Base-by-base conservation (phyloP, 108 stramenopile species). In the Nannochloropsis gaditana region DNA sequence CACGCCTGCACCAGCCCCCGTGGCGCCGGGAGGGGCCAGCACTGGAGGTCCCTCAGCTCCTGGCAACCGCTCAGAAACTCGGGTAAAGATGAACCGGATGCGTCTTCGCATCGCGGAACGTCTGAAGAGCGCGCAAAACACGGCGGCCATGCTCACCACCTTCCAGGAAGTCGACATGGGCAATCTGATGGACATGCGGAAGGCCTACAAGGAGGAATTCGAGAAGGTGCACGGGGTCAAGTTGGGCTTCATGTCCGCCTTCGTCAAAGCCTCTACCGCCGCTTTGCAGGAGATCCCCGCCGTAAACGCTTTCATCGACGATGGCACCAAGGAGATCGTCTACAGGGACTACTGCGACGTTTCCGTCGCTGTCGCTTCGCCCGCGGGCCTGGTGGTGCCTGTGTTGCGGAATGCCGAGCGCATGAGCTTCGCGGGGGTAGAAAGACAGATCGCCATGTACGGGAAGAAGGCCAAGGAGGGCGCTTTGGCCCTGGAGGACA, bases 111-210 rank as follows among this genome's bases (percentile, higher is more conserved):
- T 99, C 79, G 99, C 99, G 11, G 88, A 93, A 44, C 94, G 99
- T 45, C 94, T 99, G 83, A 98, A 98, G 92, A 96, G 97, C 85
- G 95, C 97, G 19, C 99, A 99, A 93, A 97, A 97, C 91, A 97
- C 96, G 9, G 96, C 97, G 17, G 99, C 99, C 85, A 97, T 97
- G 96, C 93, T 99, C 50, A 99, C 99, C 50, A 99, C 99, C 87
- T 99, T 99, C 93, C 97, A 99, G 90, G 99, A 99, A 90, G 93
- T 95, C 19, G 99, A 99, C 91, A 98, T 99, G 99, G 93, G 95
- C 41, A 92, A 92, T 50, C 92, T 98, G 45, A 98, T 99, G 94
- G 96, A 96, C 87, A 91, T 98, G 93, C 95, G 99, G 83, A 92
- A 93, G 86, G 92, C 91, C 47, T 92, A 98, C 92, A 97, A 98